A percentile compares a stretch with the other conserved stretches of the same genome.
Evolutionary conservation across 352 stramenopile genomes (phyloP).

Genomic region (Lagenidium giganteum): DNA sequence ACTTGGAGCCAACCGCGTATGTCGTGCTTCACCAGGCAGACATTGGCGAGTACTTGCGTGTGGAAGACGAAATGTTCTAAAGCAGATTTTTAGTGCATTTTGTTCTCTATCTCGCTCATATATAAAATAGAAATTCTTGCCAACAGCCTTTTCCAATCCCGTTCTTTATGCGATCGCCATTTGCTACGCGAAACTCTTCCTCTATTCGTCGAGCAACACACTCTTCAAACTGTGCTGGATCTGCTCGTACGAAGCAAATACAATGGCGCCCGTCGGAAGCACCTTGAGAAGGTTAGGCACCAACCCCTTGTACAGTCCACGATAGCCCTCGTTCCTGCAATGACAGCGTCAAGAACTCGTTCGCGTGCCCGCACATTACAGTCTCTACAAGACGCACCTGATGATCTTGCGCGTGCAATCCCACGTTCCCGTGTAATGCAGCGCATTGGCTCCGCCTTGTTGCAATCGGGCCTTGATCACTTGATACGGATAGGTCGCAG

Average conservation of each 20-base stretch:
- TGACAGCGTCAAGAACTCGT: neutral
- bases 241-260: constrained; percentile 86
- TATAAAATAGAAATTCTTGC: constrained; percentile 2
- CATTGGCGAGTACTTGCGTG: constrained; percentile 98
- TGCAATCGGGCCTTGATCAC: constrained; percentile 96
- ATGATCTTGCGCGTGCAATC: constrained; percentile 89
- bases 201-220: constrained; percentile 42
- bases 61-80: constrained; percentile 98
- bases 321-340: constrained; percentile 83
- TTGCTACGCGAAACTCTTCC: constrained; percentile 8
- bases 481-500: constrained; percentile 94
- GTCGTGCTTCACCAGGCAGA: constrained; percentile 99
- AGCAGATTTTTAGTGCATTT: neutral
- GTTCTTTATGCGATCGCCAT: neutral
- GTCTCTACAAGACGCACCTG: constrained; percentile 16
- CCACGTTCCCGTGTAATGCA: constrained; percentile 89
- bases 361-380: neutral
- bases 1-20: constrained; percentile 95
- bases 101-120: constrained; percentile 3
- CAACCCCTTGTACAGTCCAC: constrained; percentile 94
- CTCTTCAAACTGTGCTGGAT: constrained; percentile 52
- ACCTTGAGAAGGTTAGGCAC: constrained; percentile 95
- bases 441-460: constrained; percentile 72
- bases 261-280: constrained; percentile 95
- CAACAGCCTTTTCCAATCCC: neutral